Evolutionary conservation across 2,329 filamentous ascomycete species (phyloP).

Genomic region (Aspergillus cejpii): DNA sequence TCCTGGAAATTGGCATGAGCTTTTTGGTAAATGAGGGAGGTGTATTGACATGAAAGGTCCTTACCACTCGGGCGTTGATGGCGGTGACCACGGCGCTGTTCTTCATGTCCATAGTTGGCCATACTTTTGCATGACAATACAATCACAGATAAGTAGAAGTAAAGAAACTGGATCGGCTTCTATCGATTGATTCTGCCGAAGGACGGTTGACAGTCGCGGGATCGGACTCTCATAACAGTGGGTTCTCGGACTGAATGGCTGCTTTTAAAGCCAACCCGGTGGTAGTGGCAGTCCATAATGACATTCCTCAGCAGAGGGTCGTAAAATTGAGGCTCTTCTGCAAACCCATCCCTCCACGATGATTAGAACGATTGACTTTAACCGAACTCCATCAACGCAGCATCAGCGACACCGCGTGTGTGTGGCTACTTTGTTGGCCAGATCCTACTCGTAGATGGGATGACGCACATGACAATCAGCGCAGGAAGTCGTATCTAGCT

Average conservation of each 20-base stretch:
- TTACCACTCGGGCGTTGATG: no score
- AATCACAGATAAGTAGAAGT: no score
- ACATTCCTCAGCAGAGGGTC: neutral
- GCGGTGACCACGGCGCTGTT: no score
- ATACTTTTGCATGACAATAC: no score
- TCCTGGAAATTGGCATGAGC: no score
- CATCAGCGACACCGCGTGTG: neutral
- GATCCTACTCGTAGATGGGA: slow-evolving; percentile 1
- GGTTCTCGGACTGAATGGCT: neutral
- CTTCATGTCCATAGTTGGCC: no score
- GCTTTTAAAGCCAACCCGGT: neutral
- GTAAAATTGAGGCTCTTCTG: neutral
- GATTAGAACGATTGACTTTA: neutral
- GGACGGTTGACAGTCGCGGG: neutral
- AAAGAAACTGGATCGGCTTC: neutral
- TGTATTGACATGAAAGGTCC: no score
- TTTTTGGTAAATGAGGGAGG: no score
- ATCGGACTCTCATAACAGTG: neutral
- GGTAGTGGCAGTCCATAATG: neutral
- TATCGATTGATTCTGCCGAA: neutral
- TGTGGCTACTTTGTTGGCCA: slow-evolving; percentile 3
- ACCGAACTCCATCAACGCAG: neutral
- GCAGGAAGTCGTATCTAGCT: neutral
- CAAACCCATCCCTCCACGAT: neutral
- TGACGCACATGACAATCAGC: slow-evolving; percentile 1